A percentile compares a stretch with the other conserved stretches of the same genome.
phyloP scores from a whole-genome alignment of 1,284 basidiomycete species.

The Pseudozyma hubeiensis region DNA sequence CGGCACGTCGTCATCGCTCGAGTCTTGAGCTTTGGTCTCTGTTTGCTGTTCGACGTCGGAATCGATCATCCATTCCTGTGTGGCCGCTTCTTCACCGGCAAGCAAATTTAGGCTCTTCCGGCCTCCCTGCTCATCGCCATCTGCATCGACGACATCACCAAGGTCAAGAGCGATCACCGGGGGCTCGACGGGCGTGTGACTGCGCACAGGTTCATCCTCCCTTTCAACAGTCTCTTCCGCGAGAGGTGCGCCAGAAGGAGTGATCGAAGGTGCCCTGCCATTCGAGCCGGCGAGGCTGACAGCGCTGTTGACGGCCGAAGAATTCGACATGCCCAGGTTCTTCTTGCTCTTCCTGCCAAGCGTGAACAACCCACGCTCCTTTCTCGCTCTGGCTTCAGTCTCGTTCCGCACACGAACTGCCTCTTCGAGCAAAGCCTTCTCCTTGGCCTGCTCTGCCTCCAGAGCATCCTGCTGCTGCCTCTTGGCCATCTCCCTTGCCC shows the following conservation, averaged over 20 bases:
- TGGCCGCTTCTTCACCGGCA: slow-evolving; percentile 31
- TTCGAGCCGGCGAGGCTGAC: slow-evolving; percentile 28
- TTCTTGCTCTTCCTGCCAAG: slow-evolving; percentile 42
- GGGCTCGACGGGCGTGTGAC: slow-evolving; percentile 40
- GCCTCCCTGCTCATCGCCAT: background rate
- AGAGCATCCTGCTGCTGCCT: slow-evolving; percentile 51
- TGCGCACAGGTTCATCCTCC: slow-evolving; percentile 3
- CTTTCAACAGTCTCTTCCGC: slow-evolving; percentile 11
- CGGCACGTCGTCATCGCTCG: slow-evolving; percentile 57
- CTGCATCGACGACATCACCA: slow-evolving; percentile 9
- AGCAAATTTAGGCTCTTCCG: slow-evolving; percentile 27
- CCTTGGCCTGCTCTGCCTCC: slow-evolving; percentile 37
- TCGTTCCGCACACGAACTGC: slow-evolving; percentile 18
- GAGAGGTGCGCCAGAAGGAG: slow-evolving; percentile 2
- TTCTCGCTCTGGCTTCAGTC: slow-evolving; percentile 31
- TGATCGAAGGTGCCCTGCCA: slow-evolving; percentile 1
- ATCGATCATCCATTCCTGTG: slow-evolving; percentile 46
- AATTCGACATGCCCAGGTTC: slow-evolving; percentile 17
- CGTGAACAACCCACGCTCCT: slow-evolving; percentile 30
- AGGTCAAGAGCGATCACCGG: slow-evolving; percentile 49
- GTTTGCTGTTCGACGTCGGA: slow-evolving; percentile 38
- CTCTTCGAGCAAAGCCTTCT: slow-evolving; percentile 26
- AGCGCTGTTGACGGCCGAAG: slow-evolving; percentile 21
- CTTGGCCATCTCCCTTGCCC: slow-evolving; percentile 60
- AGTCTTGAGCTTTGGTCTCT: slow-evolving; percentile 18